A percentile compares a stretch with the other conserved stretches of the same genome.
Conservation (phyloP, 225 moss, liverwort and hornwort species). For the Pseudisothecium myosuroides region DNA sequence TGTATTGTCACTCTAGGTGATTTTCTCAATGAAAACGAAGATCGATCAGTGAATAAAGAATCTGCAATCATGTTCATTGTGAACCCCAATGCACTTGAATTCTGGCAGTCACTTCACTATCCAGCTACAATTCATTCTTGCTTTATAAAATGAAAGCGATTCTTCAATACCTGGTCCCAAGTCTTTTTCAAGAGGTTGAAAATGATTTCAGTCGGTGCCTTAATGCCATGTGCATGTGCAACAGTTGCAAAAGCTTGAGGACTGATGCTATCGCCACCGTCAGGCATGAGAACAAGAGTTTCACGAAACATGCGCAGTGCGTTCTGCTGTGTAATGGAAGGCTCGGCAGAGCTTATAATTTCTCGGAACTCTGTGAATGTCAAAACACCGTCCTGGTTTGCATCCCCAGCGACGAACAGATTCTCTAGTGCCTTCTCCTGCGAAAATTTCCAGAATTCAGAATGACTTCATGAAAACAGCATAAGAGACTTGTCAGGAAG, state of each 20-base stretch:
- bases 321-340: conserved; percentile 61
- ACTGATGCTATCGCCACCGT: conserved; percentile 90
- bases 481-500: not conserved
- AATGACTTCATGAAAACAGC: not conserved
- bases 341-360: conserved; percentile 75
- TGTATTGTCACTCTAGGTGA: not conserved
- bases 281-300: conserved; percentile 84
- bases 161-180: conserved; percentile 64
- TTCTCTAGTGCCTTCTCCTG: conserved; percentile 77
- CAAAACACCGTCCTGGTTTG: conserved; percentile 90
- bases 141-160: not conserved
- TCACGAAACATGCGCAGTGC: conserved; percentile 89
- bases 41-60: not conserved
- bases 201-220: conserved; percentile 54
- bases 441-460: not conserved
- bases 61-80: not conserved
- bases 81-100: not conserved
- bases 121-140: not conserved
- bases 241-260: conserved; percentile 89
- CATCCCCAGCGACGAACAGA: conserved; percentile 87
- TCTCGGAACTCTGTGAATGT: conserved; percentile 92
- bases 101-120: not conserved
- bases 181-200: conserved; percentile 74
- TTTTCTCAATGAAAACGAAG: not conserved
- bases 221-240: conserved; percentile 86